A percentile compares a stretch with the other conserved stretches of the same genome.
Evolutionary conservation across 257 asterid species (phyloP).

Genomic region (Gentiana macrophylla): DNA sequence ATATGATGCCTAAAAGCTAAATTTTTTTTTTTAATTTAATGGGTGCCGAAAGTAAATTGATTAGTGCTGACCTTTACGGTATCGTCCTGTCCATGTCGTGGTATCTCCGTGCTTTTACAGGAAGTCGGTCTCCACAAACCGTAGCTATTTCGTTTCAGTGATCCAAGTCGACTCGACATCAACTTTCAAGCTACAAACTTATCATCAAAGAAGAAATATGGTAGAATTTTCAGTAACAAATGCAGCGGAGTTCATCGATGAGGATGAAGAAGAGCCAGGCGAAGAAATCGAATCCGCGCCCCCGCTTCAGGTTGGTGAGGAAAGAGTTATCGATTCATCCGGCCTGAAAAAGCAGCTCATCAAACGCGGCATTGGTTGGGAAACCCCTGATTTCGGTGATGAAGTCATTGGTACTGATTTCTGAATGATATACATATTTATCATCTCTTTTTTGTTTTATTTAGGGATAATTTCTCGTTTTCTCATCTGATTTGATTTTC

Average conservation of each 20-base stretch:
- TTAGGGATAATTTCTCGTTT: not conserved
- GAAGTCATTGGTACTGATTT: conserved; percentile 27
- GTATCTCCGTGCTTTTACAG: no score
- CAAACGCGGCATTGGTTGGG: conserved; percentile 43
- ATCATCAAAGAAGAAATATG: conserved; percentile 14
- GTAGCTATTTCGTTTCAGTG: no score
- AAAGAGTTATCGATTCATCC: conserved; percentile 41
- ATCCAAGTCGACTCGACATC: no score
- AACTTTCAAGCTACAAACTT: no score
- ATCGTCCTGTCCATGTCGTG: no score
- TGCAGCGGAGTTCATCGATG: conserved; percentile 40
- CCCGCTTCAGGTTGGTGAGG: conserved; percentile 52
- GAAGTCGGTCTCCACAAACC: no score
- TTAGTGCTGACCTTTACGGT: no score
- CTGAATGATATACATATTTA: not conserved
- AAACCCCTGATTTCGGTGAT: conserved; percentile 49
- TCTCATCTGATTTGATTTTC: not conserved
- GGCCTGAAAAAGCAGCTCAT: conserved; percentile 58
- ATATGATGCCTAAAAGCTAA: no score
- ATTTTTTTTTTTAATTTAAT: no score
- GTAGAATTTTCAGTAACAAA: conserved; percentile 48
- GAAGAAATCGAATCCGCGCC: conserved; percentile 73
- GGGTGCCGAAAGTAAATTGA: no score
- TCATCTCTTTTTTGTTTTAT: not conserved
- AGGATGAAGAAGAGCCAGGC: conserved; percentile 49